Evolutionary conservation across 2,329 filamentous ascomycete species (phyloP).

Genomic region (Cladophialophora exuberans): DNA sequence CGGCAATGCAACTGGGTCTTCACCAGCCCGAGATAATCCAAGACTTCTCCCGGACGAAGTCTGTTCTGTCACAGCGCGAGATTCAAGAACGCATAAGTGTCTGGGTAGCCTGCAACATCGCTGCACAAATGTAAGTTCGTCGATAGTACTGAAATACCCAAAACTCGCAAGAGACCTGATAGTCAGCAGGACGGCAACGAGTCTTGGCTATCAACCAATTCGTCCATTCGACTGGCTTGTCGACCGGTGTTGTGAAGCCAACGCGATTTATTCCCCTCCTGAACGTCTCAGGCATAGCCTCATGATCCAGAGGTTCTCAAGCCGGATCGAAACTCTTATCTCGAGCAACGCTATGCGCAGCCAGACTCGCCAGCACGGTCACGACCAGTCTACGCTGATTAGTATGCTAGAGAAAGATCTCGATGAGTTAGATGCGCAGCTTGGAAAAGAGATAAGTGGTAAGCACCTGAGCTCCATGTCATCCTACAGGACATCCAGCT

Average conservation of each 20-base stretch:
- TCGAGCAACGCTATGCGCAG: background rate
- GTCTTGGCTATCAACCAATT: background rate
- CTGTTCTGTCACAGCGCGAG: background rate
- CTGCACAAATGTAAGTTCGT: background rate
- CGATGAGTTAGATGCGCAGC: background rate
- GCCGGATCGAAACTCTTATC: background rate
- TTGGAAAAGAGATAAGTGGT: background rate
- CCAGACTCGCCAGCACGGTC: background rate
- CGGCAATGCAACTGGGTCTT: background rate
- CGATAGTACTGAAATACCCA: background rate
- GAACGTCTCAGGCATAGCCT: background rate
- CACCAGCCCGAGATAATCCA: conserved; percentile 3
- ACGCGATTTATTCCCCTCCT: background rate
- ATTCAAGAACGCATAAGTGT: background rate
- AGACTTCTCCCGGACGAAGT: background rate
- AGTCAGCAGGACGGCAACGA: background rate
- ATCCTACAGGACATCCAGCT: background rate
- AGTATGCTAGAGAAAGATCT: background rate
- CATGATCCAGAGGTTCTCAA: background rate
- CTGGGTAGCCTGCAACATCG: conserved; percentile 2
- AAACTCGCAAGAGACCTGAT: background rate
- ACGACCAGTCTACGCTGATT: background rate
- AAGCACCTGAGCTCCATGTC: background rate
- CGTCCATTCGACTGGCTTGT: background rate
- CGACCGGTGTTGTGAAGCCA: background rate